Evolutionary conservation across 2,329 filamentous ascomycete species (phyloP), one percentile per base, ranked within the genome.

Genomic region (Gaeumannomyces sp.): DNA sequence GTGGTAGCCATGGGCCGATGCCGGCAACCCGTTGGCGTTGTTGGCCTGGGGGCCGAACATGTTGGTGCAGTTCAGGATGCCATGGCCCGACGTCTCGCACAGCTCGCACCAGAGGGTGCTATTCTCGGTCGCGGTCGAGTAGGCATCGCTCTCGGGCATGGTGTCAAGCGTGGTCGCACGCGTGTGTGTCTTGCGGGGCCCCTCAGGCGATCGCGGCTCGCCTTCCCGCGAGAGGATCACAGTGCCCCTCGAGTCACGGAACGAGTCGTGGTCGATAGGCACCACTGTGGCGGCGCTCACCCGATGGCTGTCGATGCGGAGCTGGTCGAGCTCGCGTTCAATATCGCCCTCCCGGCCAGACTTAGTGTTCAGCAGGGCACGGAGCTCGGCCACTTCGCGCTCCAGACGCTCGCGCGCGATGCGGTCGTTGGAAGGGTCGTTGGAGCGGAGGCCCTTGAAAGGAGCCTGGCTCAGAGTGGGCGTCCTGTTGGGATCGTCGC

Each of bases 61-160:
- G 75, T 92, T 94, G 64, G 91, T 93, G 81, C 94, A 98, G 28
- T 91, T 96, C 65, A 98, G 81, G 67, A 98, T 97, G 72, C 98
- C 94, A 73, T 98, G 94, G 22, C 94, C 93, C 60, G 86, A 84
- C 45, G 91, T 91, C 79, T 97, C 93, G 78, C 94, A 98, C 67
- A 98, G 95, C 78, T 98, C 95, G 77, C 94, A 98, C 90, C 91
- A 96, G 68, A 93, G 83, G 22, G 83, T 85, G 74, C 87, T 90
- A 71, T 83, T 88, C 73, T 93, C 91, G 56, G 89, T 91, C 28
- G 86, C 84, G 33, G 85, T 86, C 53, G 89, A 91, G 75, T 89
- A 84, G 19, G 83, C 81, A 70, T 90, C 89, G 72, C 85, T 90
- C 75, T 90, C 89, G 58, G 82, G 83, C 87, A 90, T 90, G 6